phyloP scores from a whole-genome alignment of 306 rosid species.

The Rosa lucieae region DNA sequence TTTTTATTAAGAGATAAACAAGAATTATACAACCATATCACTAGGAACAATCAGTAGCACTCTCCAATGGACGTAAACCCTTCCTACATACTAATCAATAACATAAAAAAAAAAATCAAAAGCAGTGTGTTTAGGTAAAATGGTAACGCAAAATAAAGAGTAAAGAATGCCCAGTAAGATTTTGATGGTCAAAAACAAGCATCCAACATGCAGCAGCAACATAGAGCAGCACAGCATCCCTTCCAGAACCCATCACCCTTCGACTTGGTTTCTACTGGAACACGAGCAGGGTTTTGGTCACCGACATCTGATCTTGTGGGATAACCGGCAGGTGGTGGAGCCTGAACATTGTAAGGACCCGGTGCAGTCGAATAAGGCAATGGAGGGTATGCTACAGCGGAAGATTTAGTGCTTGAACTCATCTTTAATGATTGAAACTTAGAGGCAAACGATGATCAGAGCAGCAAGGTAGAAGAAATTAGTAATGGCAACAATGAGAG shows the following conservation, averaged over 20 bases:
- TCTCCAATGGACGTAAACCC: not conserved
- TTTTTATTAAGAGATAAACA: not conserved
- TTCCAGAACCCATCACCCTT: slow-evolving; percentile 22
- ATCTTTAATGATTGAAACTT: not conserved
- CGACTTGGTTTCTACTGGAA: slow-evolving; percentile 16
- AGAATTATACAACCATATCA: not conserved
- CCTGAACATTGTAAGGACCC: not conserved
- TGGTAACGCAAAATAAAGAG: not conserved
- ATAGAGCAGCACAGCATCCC: slow-evolving; percentile 18
- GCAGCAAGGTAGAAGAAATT: not conserved
- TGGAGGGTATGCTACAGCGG: not conserved
- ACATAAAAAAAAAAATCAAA: not conserved
- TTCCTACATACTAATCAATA: not conserved
- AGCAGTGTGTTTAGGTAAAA: not conserved
- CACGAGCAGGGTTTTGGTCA: not conserved
- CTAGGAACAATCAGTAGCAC: not conserved
- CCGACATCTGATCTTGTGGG: not conserved
- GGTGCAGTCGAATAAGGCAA: no score
- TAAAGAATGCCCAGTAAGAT: not conserved
- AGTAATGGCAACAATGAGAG: not conserved
- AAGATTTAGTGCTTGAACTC: slow-evolving; percentile 1
- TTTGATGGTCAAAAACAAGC: slow-evolving; percentile 10
- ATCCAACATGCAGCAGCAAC: slow-evolving; percentile 21
- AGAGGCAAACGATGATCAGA: not conserved
- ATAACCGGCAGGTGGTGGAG: slow-evolving; percentile 5